Evolutionary conservation across 177 flowering plant genomes (phyloP).

Genomic region (Vitis hybrid): DNA sequence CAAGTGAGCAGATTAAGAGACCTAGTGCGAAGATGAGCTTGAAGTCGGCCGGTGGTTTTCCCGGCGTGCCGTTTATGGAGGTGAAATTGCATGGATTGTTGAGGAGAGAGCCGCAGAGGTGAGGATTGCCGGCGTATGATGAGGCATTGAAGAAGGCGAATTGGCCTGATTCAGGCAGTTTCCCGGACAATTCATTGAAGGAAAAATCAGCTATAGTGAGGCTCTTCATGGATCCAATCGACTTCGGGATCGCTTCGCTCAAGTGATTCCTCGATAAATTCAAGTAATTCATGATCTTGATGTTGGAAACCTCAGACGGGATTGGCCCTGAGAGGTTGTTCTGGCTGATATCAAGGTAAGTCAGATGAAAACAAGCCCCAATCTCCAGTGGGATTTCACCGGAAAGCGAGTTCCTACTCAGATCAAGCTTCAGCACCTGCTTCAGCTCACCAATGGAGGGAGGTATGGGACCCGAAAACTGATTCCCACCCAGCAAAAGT

Average conservation of each 20-base stretch:
- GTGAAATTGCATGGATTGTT: conserved; percentile 72
- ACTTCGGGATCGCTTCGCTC: conserved; percentile 60
- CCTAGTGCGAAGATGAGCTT: conserved; percentile 76
- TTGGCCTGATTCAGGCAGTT: conserved; percentile 81
- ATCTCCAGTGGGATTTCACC: conserved; percentile 66
- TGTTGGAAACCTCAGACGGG: conserved; percentile 58
- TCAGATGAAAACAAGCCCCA: conserved; percentile 57
- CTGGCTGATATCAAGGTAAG: conserved; percentile 80
- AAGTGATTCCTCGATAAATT: conserved; percentile 85
- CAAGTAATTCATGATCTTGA: conserved; percentile 72
- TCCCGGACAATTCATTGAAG: conserved; percentile 78
- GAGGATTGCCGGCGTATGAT: conserved; percentile 79
- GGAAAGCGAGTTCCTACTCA: conserved; percentile 67
- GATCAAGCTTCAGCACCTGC: conserved; percentile 68
- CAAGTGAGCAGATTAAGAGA: conserved; percentile 65
- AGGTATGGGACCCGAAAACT: conserved; percentile 80
- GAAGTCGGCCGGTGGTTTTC: conserved; percentile 39
- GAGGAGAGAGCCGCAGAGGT: conserved; percentile 65
- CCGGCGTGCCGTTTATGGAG: conserved; percentile 20
- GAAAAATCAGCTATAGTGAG: conserved; percentile 83
- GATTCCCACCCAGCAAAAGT: conserved; percentile 66
- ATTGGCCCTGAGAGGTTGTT: conserved; percentile 80
- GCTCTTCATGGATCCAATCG: conserved; percentile 79
- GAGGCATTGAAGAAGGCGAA: conserved; percentile 80
- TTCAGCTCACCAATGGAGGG: conserved; percentile 61